Evolutionary conservation across 805 yeast genomes (phyloP).

Genomic region (Teunomyces atbi): DNA sequence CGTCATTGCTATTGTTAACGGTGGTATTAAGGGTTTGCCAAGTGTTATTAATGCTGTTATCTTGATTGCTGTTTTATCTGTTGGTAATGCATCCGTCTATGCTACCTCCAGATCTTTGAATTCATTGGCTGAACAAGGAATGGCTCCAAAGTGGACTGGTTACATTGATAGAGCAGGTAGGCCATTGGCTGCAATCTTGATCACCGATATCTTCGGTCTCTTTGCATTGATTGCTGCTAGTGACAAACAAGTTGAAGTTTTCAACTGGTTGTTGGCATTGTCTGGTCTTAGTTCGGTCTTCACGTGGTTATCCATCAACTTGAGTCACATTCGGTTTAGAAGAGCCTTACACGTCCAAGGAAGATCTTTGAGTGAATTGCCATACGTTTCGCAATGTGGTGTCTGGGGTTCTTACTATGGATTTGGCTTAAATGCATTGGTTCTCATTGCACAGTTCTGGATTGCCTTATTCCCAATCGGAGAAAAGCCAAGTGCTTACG

Average conservation of each 20-base stretch:
- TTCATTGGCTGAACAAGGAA: constrained; percentile 62
- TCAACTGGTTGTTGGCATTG: constrained; percentile 63
- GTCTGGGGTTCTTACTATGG: constrained; percentile 54
- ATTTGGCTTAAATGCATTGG: constrained; percentile 45
- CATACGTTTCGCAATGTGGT: constrained; percentile 53
- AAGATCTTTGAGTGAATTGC: constrained; percentile 43
- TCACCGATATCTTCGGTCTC: constrained; percentile 54
- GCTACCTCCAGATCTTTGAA: constrained; percentile 66
- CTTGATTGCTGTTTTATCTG: constrained; percentile 65
- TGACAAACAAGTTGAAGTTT: constrained; percentile 50
- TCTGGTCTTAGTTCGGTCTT: constrained; percentile 63
- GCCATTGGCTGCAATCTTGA: constrained; percentile 55
- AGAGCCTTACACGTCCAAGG: constrained; percentile 56
- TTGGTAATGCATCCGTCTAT: constrained; percentile 67
- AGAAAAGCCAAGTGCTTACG: constrained; percentile 26
- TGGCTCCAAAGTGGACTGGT: constrained; percentile 55
- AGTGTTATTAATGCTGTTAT: constrained; percentile 66
- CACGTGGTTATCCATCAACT: constrained; percentile 61
- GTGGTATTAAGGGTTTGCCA: constrained; percentile 64
- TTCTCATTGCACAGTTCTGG: constrained; percentile 63
- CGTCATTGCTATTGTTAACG: constrained; percentile 64
- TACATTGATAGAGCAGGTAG: constrained; percentile 67
- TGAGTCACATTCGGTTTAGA: constrained; percentile 62
- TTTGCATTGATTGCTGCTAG: constrained; percentile 61
- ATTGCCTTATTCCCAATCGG: constrained; percentile 62